Evolutionary conservation across 1,139 yeast species (phyloP).

Genomic region (Geotrichum australiense): DNA sequence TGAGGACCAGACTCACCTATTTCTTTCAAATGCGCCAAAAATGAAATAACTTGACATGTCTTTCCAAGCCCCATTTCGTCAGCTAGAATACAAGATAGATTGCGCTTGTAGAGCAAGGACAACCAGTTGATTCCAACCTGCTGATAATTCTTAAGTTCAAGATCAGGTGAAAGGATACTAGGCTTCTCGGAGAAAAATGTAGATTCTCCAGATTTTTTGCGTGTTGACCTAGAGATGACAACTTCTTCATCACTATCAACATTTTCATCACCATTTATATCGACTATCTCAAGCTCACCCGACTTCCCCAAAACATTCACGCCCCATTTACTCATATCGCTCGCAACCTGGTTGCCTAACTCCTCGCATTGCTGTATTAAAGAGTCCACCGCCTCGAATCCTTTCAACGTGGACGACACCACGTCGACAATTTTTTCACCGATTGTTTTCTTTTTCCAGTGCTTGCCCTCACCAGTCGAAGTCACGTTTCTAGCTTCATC

Average conservation of each 20-base stretch:
- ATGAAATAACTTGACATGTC: constrained; percentile 94
- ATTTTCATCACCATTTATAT: constrained; percentile 30
- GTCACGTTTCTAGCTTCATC: constrained; percentile 49
- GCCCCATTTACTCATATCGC: constrained; percentile 83
- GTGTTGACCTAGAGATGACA: constrained; percentile 7
- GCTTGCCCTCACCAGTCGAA: constrained; percentile 32
- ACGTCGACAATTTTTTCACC: constrained; percentile 75
- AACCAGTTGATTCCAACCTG: constrained; percentile 96
- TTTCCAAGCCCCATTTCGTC: constrained; percentile 99
- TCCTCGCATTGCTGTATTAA: constrained; percentile 76
- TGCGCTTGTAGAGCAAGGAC: constrained; percentile 64
- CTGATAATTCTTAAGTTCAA: constrained; percentile 78
- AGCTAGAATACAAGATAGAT: constrained; percentile 85
- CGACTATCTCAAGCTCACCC: constrained; percentile 38
- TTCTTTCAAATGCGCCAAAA: constrained; percentile 76
- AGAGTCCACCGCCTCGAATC: constrained; percentile 91
- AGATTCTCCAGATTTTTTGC: constrained; percentile 23
- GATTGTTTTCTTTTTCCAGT: constrained; percentile 45
- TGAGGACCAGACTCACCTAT: constrained; percentile 60
- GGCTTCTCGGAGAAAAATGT: constrained; percentile 72
- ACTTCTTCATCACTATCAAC: constrained; percentile 17
- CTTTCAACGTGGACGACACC: constrained; percentile 61
- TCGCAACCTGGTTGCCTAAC: constrained; percentile 63
- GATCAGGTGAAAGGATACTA: constrained; percentile 49
- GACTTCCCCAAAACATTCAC: constrained; percentile 52